Percentiles rank a stretch among this genome's conserved stretches.
Conservation (phyloP, 768 basidiomycete genomes). For the Hysterangium stoloniferum region DNA sequence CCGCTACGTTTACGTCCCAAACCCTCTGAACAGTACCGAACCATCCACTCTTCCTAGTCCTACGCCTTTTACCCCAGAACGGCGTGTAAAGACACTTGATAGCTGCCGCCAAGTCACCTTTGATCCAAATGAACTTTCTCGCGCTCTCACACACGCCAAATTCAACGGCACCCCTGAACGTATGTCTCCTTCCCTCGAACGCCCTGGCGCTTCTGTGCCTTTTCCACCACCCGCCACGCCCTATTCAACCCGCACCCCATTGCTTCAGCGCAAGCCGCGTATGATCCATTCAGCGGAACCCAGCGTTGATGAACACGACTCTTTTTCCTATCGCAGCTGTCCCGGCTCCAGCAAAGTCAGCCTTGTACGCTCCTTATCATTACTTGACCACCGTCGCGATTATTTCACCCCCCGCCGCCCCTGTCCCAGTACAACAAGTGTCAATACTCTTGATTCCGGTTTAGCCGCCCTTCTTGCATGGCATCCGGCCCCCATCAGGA, state of each 20-base stretch:
- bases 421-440: constrained; percentile 1
- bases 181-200: not conserved
- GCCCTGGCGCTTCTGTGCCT: constrained; percentile 1
- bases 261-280: constrained; percentile 4
- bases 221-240: constrained; percentile 6
- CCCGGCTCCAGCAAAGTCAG: constrained; percentile 4
- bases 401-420: not conserved
- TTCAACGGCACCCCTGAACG: not conserved
- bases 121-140: constrained; percentile 7
- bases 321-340: constrained; percentile 3
- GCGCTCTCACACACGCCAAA: not conserved
- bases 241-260: not conserved
- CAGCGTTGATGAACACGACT: not conserved
- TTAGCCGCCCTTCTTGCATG: not conserved
- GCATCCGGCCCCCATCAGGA: not conserved
- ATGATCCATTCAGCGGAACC: not conserved
- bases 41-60: not conserved
- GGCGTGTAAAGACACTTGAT: not conserved
- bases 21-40: not conserved
- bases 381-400: constrained; percentile 3
- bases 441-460: constrained; percentile 3
- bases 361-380: constrained; percentile 4
- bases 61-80: not conserved
- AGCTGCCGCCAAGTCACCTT: not conserved
- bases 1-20: not conserved